Evolutionary conservation across 2,329 filamentous ascomycete species (phyloP).

Genomic region (Fusarium lyarnte): DNA sequence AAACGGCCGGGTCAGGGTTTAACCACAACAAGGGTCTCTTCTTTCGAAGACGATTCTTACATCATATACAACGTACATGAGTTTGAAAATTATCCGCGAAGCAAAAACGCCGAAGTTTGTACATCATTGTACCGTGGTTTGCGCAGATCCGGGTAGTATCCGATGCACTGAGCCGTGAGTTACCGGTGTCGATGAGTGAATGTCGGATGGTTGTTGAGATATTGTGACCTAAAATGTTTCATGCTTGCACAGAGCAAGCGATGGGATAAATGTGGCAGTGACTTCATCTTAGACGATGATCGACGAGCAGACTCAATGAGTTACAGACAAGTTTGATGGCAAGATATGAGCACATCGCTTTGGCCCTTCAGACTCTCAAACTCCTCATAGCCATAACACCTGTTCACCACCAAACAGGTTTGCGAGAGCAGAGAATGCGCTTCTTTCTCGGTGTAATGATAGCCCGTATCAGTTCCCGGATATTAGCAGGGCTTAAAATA

Average conservation of each 20-base stretch:
- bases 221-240: not conserved
- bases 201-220: not conserved
- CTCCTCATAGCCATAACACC: not conserved
- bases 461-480: not conserved
- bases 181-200: not conserved
- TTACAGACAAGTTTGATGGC: too few relatives aligned
- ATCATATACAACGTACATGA: conserved; percentile 10
- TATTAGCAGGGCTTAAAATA: not conserved
- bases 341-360: not conserved
- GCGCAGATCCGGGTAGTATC: conserved; percentile 2
- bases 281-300: not conserved
- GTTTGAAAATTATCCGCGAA: not conserved
- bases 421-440: too few relatives aligned
- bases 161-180: conserved; percentile 25
- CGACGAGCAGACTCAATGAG: not conserved
- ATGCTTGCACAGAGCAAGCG: not conserved
- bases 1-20: conserved; percentile 25
- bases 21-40: not conserved
- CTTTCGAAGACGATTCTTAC: conserved; percentile 1
- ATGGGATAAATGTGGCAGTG: not conserved
- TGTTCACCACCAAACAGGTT: not conserved
- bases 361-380: not conserved
- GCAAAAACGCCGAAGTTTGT: not conserved
- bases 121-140: conserved; percentile 10
- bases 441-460: not conserved